A percentile compares a stretch with the other conserved stretches of the same genome.
Conservation (phyloP, 1,284 basidiomycete species). For the Dichomitus squalens region DNA sequence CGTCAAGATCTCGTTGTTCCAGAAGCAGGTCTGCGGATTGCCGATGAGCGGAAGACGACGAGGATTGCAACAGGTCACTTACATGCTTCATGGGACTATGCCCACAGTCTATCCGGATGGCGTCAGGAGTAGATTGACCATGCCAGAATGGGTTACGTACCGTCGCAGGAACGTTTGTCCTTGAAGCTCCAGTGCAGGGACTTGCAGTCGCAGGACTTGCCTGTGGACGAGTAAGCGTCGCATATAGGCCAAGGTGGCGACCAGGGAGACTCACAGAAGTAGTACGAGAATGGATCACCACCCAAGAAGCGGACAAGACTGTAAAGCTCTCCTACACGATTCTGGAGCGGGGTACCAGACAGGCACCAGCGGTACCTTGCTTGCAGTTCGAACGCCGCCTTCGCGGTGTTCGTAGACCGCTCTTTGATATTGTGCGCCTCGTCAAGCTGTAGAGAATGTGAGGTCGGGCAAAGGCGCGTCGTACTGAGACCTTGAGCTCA, state of each 20-base stretch:
- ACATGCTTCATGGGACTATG: slow-evolving; percentile 96
- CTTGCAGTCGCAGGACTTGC: slow-evolving; percentile 85
- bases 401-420: slow-evolving; percentile 92
- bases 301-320: slow-evolving; percentile 93
- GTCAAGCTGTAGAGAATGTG: slow-evolving; percentile 68
- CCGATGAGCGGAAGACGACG: not conserved
- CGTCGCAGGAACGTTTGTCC: slow-evolving; percentile 84
- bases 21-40: slow-evolving; percentile 69
- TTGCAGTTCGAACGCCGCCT: slow-evolving; percentile 89
- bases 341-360: slow-evolving; percentile 97
- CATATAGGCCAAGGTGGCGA: not conserved
- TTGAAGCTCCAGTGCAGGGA: slow-evolving; percentile 90
- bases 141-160: slow-evolving; percentile 40
- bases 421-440: slow-evolving; percentile 99
- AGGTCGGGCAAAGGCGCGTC: slow-evolving; percentile 3
- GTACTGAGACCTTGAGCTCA: slow-evolving; percentile 32
- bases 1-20: slow-evolving; percentile 93
- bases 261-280: slow-evolving; percentile 73
- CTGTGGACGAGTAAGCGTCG: slow-evolving; percentile 36
- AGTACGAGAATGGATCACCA: slow-evolving; percentile 89
- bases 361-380: slow-evolving; percentile 92
- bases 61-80: slow-evolving; percentile 27
- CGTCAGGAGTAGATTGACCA: not conserved
- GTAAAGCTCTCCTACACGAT: slow-evolving; percentile 97
- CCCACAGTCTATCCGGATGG: slow-evolving; percentile 65